These are phyloP conservation scores for Sclerotinia minor DNA, from an alignment of 2,329 filamentous ascomycete genomes.

Conservation along the genomic window DNA sequence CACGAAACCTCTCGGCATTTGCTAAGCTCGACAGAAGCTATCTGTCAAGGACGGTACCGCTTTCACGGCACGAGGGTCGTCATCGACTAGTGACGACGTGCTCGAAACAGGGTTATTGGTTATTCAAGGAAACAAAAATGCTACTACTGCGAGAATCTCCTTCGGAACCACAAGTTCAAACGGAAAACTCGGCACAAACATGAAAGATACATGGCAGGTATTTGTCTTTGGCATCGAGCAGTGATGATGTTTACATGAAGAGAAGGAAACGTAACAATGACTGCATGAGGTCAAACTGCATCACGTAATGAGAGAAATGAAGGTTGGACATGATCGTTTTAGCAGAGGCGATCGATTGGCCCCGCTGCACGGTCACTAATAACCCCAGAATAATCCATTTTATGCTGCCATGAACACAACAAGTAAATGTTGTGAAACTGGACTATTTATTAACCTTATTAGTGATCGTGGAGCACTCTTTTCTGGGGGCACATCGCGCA, in stretches of 20 bases:
- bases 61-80: background rate
- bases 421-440: constrained; percentile 10
- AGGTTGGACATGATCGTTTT: background rate
- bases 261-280: too few relatives aligned
- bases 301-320: background rate
- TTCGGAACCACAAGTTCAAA: too few relatives aligned
- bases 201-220: too few relatives aligned
- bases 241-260: background rate
- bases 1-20: background rate
- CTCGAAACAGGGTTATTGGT: background rate
- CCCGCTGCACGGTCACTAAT: background rate
- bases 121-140: too few relatives aligned
- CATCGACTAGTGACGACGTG: background rate
- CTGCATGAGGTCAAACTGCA: background rate
- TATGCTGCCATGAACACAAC: background rate
- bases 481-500: background rate
- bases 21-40: background rate
- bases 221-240: too few relatives aligned
- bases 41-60: background rate
- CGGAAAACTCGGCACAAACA: too few relatives aligned
- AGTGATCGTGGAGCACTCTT: constrained; percentile 9
- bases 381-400: background rate
- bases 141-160: too few relatives aligned
- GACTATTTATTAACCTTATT: too few relatives aligned
- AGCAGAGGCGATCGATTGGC: background rate